These are phyloP conservation scores for Colletotrichum ledebouriae DNA, from an alignment of 2,329 filamentous ascomycete species.

Conservation along the genomic window DNA sequence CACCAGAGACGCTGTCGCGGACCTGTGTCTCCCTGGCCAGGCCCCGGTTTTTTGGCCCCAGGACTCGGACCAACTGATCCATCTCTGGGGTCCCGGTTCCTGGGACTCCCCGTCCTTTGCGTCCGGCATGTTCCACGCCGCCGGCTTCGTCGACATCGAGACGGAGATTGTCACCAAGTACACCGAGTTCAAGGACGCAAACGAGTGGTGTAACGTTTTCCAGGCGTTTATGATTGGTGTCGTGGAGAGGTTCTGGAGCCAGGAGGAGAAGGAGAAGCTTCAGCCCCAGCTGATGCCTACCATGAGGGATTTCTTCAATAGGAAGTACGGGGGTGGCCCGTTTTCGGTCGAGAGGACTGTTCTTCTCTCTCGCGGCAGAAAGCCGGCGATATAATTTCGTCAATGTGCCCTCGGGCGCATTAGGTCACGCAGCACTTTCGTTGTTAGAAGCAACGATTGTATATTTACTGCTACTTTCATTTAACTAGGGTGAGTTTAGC, in stretches of 20 bases:
- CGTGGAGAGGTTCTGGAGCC: slow-evolving; percentile 12
- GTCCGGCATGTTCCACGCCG: slow-evolving; percentile 19
- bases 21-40: slow-evolving; percentile 11
- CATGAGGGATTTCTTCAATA: slow-evolving; percentile 3
- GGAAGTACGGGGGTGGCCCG: not conserved
- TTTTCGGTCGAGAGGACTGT: slow-evolving; percentile 16
- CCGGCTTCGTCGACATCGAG: not conserved
- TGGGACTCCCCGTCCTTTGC: slow-evolving; percentile 24
- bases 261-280: slow-evolving; percentile 25
- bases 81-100: slow-evolving; percentile 14
- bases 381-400: no score
- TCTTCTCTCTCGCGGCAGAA: slow-evolving; percentile 9
- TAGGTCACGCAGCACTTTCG: no score
- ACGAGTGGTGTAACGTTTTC: slow-evolving; percentile 13
- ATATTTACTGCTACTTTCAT: no score
- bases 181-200: not conserved
- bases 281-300: not conserved
- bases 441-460: no score
- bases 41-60: slow-evolving; percentile 25
- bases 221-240: not conserved
- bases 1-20: slow-evolving; percentile 20
- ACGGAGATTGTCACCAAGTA: not conserved
- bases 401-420: no score
- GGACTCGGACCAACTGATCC: slow-evolving; percentile 11
- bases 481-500: no score